Conservation (phyloP, 139 green algal genomes). For the Zygnema circumcarinatum region DNA sequence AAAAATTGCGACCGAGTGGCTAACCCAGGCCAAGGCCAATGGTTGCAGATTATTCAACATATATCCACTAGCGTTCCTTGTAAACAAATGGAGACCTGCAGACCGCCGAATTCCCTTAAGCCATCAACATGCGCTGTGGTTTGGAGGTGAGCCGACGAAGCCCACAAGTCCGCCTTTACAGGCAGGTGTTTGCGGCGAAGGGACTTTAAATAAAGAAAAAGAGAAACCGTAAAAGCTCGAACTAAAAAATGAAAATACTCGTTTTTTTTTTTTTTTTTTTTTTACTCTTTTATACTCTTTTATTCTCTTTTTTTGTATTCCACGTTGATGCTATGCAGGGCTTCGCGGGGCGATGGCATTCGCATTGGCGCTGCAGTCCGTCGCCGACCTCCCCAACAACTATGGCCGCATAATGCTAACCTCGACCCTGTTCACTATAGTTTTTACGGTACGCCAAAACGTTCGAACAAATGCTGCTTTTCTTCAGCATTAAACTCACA, state of each 20-base stretch:
- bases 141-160: constrained; percentile 21
- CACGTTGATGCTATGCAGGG: no score
- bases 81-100: constrained; percentile 43
- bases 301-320: no score
- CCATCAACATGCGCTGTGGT: constrained; percentile 29
- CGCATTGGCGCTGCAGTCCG: not conserved
- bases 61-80: not conserved
- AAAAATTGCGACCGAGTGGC: no score
- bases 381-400: not conserved
- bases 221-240: no score
- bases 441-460: not conserved
- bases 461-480: no score
- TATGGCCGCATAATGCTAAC: not conserved
- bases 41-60: constrained; percentile 16
- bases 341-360: not conserved
- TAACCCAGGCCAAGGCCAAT: not conserved
- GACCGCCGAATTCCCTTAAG: constrained; percentile 13
- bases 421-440: not conserved
- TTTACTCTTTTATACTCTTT: no score
- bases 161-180: no score
- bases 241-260: no score
- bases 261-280: no score
- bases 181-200: no score
- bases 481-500: no score
- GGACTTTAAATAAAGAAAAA: no score